phyloP scores from a whole-genome alignment of 768 basidiomycete species.

The Panus rudis region DNA sequence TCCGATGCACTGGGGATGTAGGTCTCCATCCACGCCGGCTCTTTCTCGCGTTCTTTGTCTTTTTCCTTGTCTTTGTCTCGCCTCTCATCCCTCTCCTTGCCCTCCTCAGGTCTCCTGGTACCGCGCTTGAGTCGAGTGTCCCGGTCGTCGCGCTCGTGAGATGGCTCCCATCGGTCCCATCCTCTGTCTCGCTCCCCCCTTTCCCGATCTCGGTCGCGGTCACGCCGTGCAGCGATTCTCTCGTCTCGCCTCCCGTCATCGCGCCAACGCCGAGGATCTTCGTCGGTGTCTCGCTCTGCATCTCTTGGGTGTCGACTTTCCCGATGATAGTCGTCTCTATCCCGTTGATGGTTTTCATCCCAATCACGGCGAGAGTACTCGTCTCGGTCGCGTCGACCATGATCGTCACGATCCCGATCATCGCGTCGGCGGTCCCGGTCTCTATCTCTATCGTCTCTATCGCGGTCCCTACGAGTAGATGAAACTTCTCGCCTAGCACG shows the following conservation, averaged over 20 bases:
- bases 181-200: constrained; percentile 28
- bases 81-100: constrained; percentile 38
- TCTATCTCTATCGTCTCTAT: constrained; percentile 27
- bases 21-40: constrained; percentile 91
- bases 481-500: constrained; percentile 54
- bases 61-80: constrained; percentile 44
- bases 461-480: constrained; percentile 26
- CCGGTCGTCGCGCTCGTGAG: constrained; percentile 50
- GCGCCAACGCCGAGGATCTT: constrained; percentile 71
- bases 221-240: constrained; percentile 55
- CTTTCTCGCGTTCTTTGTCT: constrained; percentile 65
- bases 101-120: constrained; percentile 47
- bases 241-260: constrained; percentile 82
- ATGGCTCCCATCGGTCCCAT: constrained; percentile 31
- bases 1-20: constrained; percentile 59
- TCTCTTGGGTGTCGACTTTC: constrained; percentile 34
- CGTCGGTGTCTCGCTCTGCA: constrained; percentile 45
- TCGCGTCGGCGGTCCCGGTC: constrained; percentile 29
- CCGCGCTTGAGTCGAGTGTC: constrained; percentile 57
- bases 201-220: too few species aligned
- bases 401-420: constrained; percentile 30
- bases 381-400: constrained; percentile 17
- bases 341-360: constrained; percentile 22
- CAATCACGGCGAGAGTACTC: constrained; percentile 26
- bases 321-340: constrained; percentile 21